Percentiles rank a stretch among this genome's conserved stretches.
Conservation (phyloP, 1,284 basidiomycete species). For the Rhizoctonia solani region DNA sequence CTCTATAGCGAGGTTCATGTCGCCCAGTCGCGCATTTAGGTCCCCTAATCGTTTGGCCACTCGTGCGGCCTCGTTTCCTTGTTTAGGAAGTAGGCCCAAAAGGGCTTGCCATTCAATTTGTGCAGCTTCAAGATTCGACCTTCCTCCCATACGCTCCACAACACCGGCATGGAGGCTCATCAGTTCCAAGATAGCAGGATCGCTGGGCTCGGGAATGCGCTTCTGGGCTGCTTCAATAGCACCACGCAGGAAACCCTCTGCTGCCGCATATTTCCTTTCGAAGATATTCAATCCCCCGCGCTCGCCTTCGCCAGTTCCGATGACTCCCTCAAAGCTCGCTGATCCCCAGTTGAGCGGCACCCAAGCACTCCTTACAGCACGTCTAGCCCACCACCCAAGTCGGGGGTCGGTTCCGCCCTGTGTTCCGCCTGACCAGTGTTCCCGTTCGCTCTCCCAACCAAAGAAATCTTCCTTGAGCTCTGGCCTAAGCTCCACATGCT, state of each 20-base stretch:
- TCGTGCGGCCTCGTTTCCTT: slow-evolving; percentile 55
- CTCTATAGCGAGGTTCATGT: slow-evolving; percentile 41
- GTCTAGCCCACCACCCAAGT: slow-evolving; percentile 66
- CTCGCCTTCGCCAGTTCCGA: slow-evolving; percentile 46
- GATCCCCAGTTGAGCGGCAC: slow-evolving; percentile 74
- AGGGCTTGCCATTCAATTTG: slow-evolving; percentile 51
- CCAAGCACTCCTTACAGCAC: slow-evolving; percentile 76
- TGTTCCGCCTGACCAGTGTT: slow-evolving; percentile 72
- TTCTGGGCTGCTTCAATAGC: slow-evolving; percentile 48
- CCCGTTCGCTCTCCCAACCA: slow-evolving; percentile 75
- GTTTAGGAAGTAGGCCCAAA: slow-evolving; percentile 68
- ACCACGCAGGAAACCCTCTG: slow-evolving; percentile 49
- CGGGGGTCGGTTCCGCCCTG: slow-evolving; percentile 73
- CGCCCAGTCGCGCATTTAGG: slow-evolving; percentile 56
- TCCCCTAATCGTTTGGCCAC: slow-evolving; percentile 70
- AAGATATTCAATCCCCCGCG: slow-evolving; percentile 51
- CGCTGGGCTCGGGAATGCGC: slow-evolving; percentile 45
- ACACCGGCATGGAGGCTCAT: slow-evolving; percentile 64
- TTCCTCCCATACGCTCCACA: slow-evolving; percentile 65
- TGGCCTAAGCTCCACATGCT: slow-evolving; percentile 58
- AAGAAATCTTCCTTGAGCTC: slow-evolving; percentile 63
- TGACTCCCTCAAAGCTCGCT: slow-evolving; percentile 46
- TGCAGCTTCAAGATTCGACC: slow-evolving; percentile 49
- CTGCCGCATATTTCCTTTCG: slow-evolving; percentile 53
- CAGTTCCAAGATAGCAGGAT: slow-evolving; percentile 63